Evolutionary conservation across 805 yeast genomes (phyloP).

Genomic region (Ogataea neopini): DNA sequence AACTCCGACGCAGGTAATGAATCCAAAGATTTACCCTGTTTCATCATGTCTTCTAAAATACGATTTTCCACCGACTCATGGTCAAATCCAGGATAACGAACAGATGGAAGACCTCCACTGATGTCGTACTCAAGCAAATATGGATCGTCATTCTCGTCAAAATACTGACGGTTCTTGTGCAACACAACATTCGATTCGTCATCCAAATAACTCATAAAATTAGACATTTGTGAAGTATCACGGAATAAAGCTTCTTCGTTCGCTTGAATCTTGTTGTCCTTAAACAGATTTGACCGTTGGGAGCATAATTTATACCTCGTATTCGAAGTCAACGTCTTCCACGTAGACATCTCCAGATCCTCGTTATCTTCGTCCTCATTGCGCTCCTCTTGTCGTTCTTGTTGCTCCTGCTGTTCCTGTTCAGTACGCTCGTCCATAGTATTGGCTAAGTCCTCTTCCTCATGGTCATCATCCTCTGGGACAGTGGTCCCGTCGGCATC

Average conservation of each 20-base stretch:
- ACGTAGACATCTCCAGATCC: constrained; percentile 76
- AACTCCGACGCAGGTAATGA: constrained; percentile 42
- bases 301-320: constrained; percentile 74
- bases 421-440: constrained; percentile 37
- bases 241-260: constrained; percentile 72
- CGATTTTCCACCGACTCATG: constrained; percentile 47
- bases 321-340: constrained; percentile 83
- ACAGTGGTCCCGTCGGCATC: constrained; percentile 18
- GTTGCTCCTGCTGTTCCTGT: background rate
- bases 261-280: constrained; percentile 54
- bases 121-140: constrained; percentile 82
- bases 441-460: constrained; percentile 47
- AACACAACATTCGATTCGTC: constrained; percentile 36
- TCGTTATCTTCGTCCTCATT: constrained; percentile 54
- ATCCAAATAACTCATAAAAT: constrained; percentile 50
- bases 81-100: constrained; percentile 52
- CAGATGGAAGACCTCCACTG: constrained; percentile 73
- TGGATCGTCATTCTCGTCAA: constrained; percentile 59
- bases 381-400: constrained; percentile 17
- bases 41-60: constrained; percentile 40
- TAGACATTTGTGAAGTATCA: constrained; percentile 65
- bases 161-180: constrained; percentile 37
- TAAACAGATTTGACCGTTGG: constrained; percentile 66
- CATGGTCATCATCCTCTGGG: constrained; percentile 35
- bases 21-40: constrained; percentile 32